Conservation (phyloP, 2,329 filamentous ascomycete genomes). For the Penicillium sp. region DNA sequence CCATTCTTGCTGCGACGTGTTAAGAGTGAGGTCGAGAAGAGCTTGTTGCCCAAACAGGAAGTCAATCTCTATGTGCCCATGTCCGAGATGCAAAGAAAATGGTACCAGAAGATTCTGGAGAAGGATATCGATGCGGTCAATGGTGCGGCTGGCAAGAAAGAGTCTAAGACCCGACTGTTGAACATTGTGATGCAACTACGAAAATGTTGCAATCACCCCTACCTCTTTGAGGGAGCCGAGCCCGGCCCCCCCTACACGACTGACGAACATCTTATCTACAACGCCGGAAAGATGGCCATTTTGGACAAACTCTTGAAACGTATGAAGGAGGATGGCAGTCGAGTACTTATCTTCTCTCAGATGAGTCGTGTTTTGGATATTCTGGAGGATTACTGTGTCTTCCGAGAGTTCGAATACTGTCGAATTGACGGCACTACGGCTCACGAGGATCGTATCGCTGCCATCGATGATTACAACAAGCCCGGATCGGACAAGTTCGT, state of each 20-base stretch:
- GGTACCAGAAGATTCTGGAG: constrained; percentile 98
- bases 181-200: constrained; percentile 99
- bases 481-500: constrained; percentile 93
- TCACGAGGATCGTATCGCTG: constrained; percentile 94
- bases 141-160: constrained; percentile 88
- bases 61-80: constrained; percentile 95
- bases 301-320: constrained; percentile 84
- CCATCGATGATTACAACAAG: constrained; percentile 98
- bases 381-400: constrained; percentile 95
- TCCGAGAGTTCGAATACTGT: constrained; percentile 91
- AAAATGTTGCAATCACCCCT: constrained; percentile 98
- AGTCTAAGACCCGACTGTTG: constrained; percentile 92
- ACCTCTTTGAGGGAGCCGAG: constrained; percentile 95
- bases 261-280: constrained; percentile 89
- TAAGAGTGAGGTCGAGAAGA: constrained; percentile 98
- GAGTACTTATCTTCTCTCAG: constrained; percentile 98
- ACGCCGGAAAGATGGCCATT: constrained; percentile 95
- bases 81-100: constrained; percentile 98
- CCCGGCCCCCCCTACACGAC: constrained; percentile 97
- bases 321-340: constrained; percentile 78
- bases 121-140: constrained; percentile 99
- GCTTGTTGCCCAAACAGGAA: constrained; percentile 93
- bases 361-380: constrained; percentile 98
- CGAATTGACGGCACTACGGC: constrained; percentile 95
- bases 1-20: constrained; percentile 94